These are phyloP conservation scores for Blastobotrys malaysiensis DNA, from an alignment of 1,139 yeast species.

Conservation along the genomic window DNA sequence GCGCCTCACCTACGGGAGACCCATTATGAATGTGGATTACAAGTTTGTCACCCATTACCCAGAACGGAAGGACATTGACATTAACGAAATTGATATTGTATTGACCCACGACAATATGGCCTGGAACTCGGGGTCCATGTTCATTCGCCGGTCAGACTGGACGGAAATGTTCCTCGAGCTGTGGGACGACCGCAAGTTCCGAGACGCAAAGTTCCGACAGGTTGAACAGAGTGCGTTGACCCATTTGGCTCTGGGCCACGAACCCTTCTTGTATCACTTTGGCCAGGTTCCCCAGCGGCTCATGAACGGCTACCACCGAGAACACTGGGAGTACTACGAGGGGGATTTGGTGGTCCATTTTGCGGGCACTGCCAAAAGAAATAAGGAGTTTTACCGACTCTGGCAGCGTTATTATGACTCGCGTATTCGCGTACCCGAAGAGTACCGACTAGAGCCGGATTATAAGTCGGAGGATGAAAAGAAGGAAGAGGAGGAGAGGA, in stretches of 20 bases:
- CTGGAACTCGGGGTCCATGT: constrained; percentile 36
- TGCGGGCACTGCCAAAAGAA: constrained; percentile 1
- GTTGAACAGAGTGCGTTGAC: constrained; percentile 5
- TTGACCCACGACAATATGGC: constrained; percentile 29
- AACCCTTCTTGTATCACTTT: background rate
- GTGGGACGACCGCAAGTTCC: constrained; percentile 3
- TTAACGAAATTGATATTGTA: constrained; percentile 23
- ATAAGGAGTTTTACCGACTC: background rate
- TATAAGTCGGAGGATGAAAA: background rate
- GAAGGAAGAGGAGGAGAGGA: background rate
- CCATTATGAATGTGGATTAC: constrained; percentile 18
- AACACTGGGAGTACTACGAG: background rate
- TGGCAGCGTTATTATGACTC: background rate
- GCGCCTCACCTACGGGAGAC: constrained; percentile 23
- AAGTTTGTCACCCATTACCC: constrained; percentile 19
- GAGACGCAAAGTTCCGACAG: background rate
- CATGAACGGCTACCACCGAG: constrained; percentile 2
- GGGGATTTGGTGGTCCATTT: constrained; percentile 8
- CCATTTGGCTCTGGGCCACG: background rate
- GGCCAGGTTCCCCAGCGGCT: constrained; percentile 8
- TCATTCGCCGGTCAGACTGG: constrained; percentile 24
- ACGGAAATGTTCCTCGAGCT: constrained; percentile 4
- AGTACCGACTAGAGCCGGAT: background rate
- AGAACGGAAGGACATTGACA: constrained; percentile 18
- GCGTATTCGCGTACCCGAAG: background rate